A percentile compares a stretch with the other conserved stretches of the same genome.
Conservation (phyloP, 176 grass and related monocot genomes). For the Rhynchospora pubera region DNA sequence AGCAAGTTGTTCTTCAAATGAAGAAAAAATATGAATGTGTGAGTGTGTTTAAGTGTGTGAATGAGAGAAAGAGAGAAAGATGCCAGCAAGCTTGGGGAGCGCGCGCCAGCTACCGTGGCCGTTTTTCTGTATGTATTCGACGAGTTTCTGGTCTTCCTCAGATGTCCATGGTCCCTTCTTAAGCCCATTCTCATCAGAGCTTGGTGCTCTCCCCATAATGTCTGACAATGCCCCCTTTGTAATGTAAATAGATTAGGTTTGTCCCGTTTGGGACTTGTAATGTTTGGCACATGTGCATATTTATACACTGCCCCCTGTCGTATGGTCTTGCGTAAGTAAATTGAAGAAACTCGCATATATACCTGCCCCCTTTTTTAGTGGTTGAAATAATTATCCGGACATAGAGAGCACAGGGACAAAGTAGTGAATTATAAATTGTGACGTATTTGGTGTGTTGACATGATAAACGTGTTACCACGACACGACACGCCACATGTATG, state of each 20-base stretch:
- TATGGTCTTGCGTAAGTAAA: neutral
- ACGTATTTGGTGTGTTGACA: too few relatives aligned
- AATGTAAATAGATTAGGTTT: neutral
- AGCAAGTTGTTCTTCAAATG: neutral
- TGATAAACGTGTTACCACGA: too few relatives aligned
- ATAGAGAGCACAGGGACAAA: neutral
- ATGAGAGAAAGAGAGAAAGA: conserved; percentile 23
- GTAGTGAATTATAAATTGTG: too few relatives aligned
- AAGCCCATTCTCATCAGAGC: conserved; percentile 26
- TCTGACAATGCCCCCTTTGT: neutral
- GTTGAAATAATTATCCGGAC: neutral
- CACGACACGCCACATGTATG: too few relatives aligned
- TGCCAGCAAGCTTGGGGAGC: conserved; percentile 35
- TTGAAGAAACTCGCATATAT: neutral
- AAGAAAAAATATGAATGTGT: neutral
- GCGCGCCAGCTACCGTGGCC: conserved; percentile 34
- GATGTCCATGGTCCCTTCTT: conserved; percentile 40
- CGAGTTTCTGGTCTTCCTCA: conserved; percentile 35
- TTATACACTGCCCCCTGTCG: neutral
- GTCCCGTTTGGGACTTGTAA: neutral
- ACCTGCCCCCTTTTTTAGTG: neutral
- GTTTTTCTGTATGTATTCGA: conserved; percentile 29
- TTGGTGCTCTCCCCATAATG: conserved; percentile 33
- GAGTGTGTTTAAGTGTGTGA: conserved; percentile 10
- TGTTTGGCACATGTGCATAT: neutral